phyloP scores from a whole-genome alignment of 75 land plant genomes.

The Picea glauca region DNA sequence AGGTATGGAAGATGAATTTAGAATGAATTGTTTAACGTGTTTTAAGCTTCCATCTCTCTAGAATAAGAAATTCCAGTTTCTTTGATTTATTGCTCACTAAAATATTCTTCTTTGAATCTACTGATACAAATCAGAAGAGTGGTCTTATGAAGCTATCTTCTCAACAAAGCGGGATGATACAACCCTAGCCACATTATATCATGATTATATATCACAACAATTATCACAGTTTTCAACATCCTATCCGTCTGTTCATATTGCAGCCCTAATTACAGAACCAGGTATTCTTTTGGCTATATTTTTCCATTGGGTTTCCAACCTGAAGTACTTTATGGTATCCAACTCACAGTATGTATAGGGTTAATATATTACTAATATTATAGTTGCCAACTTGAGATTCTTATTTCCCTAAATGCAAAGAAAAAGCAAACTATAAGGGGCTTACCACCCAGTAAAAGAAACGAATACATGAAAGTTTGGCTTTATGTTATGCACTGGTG shows the following conservation, averaged over 20 bases:
- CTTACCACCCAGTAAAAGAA: no score
- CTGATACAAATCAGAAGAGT: slow-evolving; percentile 27
- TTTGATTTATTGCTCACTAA: background rate
- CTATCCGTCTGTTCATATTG: slow-evolving; percentile 25
- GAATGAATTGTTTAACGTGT: background rate
- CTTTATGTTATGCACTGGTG: no score
- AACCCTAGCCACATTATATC: slow-evolving; percentile 46
- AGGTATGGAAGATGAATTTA: background rate
- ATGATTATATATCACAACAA: slow-evolving; percentile 46
- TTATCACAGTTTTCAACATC: slow-evolving; percentile 24
- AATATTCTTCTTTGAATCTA: background rate
- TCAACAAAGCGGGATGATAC: slow-evolving; percentile 48
- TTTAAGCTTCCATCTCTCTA: background rate
- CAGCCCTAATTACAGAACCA: slow-evolving; percentile 88
- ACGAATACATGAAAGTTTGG: no score
- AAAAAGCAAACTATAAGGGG: no score
- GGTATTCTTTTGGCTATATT: slow-evolving; percentile 32
- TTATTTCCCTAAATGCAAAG: background rate
- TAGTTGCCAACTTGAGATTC: background rate
- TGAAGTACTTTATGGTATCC: background rate
- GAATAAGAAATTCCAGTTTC: background rate
- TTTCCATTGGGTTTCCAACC: background rate
- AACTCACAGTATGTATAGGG: background rate
- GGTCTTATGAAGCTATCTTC: slow-evolving; percentile 50
- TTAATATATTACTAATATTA: no score